Conservation (phyloP, 257 asterid species). For the Fraxinus pennsylvanica region DNA sequence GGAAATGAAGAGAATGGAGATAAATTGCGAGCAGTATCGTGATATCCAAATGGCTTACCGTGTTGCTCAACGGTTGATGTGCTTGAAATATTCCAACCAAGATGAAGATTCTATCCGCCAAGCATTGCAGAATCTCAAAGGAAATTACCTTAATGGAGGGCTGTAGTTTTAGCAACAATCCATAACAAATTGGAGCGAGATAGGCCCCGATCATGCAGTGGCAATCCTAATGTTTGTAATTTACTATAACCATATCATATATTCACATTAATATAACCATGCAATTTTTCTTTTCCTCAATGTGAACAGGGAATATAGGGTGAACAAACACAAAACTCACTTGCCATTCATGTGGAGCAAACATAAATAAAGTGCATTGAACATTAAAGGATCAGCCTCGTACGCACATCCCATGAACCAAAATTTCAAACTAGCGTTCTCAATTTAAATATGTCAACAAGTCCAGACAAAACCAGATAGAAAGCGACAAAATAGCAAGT, state of each 20-base stretch:
- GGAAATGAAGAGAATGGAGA: conserved; percentile 75
- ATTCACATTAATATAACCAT: neutral
- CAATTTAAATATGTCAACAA: neutral
- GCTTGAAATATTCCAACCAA: conserved; percentile 87
- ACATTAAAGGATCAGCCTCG: neutral
- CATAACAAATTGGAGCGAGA: neutral
- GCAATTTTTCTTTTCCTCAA: neutral
- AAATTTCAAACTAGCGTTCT: neutral
- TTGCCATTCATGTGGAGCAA: neutral
- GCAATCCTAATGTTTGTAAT: too few relatives aligned
- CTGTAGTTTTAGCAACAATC: conserved; percentile 29
- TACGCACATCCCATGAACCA: neutral
- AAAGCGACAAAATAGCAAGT: neutral
- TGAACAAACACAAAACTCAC: neutral
- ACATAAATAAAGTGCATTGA: neutral
- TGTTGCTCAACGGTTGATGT: conserved; percentile 71
- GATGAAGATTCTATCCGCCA: conserved; percentile 70
- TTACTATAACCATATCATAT: neutral
- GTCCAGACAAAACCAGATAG: neutral
- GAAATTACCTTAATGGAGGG: conserved; percentile 47
- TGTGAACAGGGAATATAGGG: neutral
- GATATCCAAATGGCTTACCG: conserved; percentile 71
- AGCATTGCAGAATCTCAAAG: conserved; percentile 78
- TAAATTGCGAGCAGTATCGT: conserved; percentile 45
- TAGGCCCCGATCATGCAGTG: neutral